A percentile compares a stretch with the other conserved stretches of the same genome.
Conservation (phyloP, 495 filamentous ascomycete species). For the Tuber brumale region DNA sequence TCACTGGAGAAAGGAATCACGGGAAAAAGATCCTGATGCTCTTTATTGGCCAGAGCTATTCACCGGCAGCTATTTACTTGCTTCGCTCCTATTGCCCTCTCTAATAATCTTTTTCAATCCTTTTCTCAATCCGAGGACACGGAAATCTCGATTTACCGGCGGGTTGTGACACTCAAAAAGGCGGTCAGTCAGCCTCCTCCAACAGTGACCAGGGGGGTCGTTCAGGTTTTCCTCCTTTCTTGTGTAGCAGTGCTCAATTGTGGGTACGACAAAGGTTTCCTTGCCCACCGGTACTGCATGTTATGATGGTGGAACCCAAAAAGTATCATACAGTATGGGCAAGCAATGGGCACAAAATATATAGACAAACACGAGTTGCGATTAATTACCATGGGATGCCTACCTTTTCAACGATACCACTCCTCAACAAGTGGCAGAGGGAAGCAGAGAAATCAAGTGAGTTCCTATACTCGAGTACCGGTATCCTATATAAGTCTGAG, state of each 20-base stretch:
- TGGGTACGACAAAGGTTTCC: neutral
- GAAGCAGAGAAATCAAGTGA: neutral
- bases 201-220: neutral
- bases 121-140: neutral
- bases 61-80: neutral
- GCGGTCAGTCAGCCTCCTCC: neutral
- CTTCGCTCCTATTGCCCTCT: neutral
- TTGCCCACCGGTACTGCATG: neutral
- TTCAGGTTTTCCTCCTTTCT: neutral
- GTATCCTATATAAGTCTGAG: neutral
- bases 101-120: neutral
- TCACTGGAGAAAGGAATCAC: neutral
- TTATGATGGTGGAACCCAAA: neutral
- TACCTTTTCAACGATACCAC: neutral
- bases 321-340: neutral
- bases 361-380: neutral
- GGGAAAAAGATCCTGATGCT: neutral
- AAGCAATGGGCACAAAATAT: neutral
- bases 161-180: neutral
- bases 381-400: neutral
- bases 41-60: neutral
- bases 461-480: neutral
- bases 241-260: neutral
- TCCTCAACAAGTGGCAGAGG: neutral
- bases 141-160: neutral